phyloP scores from a whole-genome alignment of 768 basidiomycete species.

The Mycena amicta region DNA sequence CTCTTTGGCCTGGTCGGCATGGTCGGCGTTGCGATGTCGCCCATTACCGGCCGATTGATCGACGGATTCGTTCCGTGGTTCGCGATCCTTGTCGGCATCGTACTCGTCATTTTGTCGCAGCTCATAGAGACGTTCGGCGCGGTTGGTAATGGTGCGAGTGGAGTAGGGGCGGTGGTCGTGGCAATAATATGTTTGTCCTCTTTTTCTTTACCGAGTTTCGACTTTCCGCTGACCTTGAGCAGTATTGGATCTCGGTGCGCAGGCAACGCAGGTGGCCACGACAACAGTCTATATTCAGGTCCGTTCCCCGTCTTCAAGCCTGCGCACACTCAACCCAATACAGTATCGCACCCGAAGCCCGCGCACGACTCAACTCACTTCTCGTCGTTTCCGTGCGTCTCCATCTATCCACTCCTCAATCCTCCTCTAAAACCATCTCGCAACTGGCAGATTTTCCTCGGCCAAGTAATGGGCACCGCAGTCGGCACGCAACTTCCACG shows the following conservation, averaged over 20 bases:
- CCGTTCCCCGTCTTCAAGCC: constrained; percentile 29
- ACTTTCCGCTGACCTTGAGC: neutral
- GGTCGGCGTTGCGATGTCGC: constrained; percentile 53
- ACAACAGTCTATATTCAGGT: constrained; percentile 44
- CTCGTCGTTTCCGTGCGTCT: constrained; percentile 36
- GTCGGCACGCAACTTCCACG: constrained; percentile 56
- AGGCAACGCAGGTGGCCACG: constrained; percentile 55
- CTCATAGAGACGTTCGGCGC: constrained; percentile 51
- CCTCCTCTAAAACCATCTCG: no score
- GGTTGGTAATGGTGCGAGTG: constrained; percentile 34
- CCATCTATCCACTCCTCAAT: no score
- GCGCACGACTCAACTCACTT: constrained; percentile 59
- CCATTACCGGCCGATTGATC: constrained; percentile 53
- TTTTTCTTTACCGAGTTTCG: neutral
- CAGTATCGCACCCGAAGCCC: constrained; percentile 43
- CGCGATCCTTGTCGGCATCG: constrained; percentile 49
- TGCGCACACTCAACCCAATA: constrained; percentile 27
- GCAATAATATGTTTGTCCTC: constrained; percentile 43
- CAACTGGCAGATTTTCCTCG: constrained; percentile 15
- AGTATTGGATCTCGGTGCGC: constrained; percentile 49
- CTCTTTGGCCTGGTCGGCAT: constrained; percentile 60
- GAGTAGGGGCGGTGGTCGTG: constrained; percentile 54
- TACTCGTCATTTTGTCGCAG: constrained; percentile 40
- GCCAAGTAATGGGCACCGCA: constrained; percentile 63
- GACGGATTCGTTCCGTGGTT: constrained; percentile 62